Evolutionary conservation across 2,329 filamentous ascomycete species (phyloP).

Genomic region (Apiospora phragmitis): DNA sequence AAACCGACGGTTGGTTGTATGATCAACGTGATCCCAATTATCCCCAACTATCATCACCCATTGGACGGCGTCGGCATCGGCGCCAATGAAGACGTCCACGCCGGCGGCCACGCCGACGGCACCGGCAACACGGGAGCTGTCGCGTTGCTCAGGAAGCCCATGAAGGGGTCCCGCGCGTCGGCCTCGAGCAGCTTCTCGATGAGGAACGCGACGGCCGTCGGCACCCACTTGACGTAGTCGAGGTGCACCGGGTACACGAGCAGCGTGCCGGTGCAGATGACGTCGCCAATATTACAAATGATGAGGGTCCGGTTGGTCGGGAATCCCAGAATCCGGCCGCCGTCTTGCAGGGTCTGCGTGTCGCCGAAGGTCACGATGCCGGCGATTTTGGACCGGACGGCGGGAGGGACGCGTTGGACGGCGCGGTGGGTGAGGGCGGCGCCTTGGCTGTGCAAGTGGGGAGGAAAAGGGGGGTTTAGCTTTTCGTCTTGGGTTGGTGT

Average conservation of each 20-base stretch:
- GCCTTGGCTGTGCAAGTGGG: conserved; percentile 29
- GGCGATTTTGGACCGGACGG: conserved; percentile 30
- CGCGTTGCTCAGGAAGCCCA: neutral
- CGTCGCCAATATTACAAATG: conserved; percentile 42
- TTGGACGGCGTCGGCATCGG: neutral
- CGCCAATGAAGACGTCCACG: neutral
- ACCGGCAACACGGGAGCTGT: neutral
- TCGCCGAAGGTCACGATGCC: conserved; percentile 39
- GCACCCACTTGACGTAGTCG: conserved; percentile 35
- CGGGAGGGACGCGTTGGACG: conserved; percentile 29
- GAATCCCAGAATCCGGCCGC: conserved; percentile 36
- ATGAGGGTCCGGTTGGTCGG: conserved; percentile 37
- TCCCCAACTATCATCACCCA: neutral
- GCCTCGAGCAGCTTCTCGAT: conserved; percentile 19
- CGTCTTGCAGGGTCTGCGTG: conserved; percentile 36
- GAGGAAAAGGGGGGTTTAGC: too few relatives aligned
- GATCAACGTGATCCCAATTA: too few relatives aligned
- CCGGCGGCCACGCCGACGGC: neutral
- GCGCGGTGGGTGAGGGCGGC: conserved; percentile 40
- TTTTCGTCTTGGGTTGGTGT: too few relatives aligned
- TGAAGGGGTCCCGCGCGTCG: conserved; percentile 19
- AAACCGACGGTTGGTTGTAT: too few relatives aligned
- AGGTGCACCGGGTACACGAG: conserved; percentile 37
- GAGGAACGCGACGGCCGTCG: conserved; percentile 33
- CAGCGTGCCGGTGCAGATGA: conserved; percentile 37